These are phyloP conservation scores for Pluteus cervinus DNA, from an alignment of 768 basidiomycete species.

Conservation along the genomic window DNA sequence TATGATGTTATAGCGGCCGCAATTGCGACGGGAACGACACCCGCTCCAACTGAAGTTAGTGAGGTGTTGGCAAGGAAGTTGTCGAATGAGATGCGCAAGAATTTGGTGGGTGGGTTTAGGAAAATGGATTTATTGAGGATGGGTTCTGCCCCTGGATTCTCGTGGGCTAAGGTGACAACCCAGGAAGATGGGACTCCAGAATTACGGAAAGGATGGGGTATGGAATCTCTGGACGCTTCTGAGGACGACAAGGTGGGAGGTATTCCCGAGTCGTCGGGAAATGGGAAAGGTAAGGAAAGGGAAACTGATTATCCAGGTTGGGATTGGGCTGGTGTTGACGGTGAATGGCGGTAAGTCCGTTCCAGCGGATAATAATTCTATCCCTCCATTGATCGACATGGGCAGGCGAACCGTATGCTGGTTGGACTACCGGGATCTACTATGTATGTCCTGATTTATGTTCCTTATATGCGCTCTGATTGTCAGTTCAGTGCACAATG, in stretches of 20 bases:
- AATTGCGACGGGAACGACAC: too few species aligned
- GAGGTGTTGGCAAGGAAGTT: background rate
- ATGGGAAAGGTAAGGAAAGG: constrained; percentile 6
- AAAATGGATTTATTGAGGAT: constrained; percentile 30
- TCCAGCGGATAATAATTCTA: background rate
- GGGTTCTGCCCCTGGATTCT: constrained; percentile 34
- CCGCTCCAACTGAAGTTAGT: too few species aligned
- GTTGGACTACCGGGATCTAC: constrained; percentile 51
- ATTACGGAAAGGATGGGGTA: constrained; percentile 1
- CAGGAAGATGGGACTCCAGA: constrained; percentile 10
- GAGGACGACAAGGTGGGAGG: too few species aligned
- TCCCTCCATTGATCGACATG: background rate
- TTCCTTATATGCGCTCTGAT: background rate
- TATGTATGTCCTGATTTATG: constrained; percentile 30
- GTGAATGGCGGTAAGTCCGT: constrained; percentile 43
- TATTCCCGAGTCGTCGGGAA: background rate
- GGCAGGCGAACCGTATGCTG: constrained; percentile 50
- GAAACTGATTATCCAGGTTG: constrained; percentile 31
- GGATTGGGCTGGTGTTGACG: constrained; percentile 56
- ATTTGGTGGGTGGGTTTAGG: constrained; percentile 11
- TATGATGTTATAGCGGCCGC: too few species aligned
- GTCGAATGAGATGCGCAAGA: constrained; percentile 1
- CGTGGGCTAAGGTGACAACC: constrained; percentile 20
- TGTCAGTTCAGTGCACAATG: constrained; percentile 31
- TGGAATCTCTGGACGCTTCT: too few species aligned